Conservation (phyloP, 2,329 filamentous ascomycete genomes). For the Coleophoma eucalyptorum region DNA sequence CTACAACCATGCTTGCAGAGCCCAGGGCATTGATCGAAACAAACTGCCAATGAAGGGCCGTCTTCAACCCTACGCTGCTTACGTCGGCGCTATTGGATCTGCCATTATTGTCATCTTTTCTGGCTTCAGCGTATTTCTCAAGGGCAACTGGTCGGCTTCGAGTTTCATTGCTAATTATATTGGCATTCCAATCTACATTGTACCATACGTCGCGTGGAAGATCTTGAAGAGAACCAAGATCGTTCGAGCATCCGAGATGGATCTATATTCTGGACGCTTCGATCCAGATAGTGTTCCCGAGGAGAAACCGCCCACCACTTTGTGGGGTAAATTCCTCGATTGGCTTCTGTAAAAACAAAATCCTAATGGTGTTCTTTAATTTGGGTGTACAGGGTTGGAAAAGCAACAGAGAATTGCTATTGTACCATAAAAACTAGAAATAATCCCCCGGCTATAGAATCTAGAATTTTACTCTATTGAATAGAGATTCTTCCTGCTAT, state of each 20-base stretch:
- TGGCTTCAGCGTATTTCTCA: conserved; percentile 60
- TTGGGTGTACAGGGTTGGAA: too few relatives aligned
- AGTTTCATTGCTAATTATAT: conserved; percentile 59
- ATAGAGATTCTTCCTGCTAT: too few relatives aligned
- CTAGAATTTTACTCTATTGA: too few relatives aligned
- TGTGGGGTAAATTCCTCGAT: conserved; percentile 9
- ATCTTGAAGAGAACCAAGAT: conserved; percentile 5
- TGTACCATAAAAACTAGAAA: too few relatives aligned
- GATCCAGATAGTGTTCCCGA: not conserved
- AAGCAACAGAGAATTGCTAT: too few relatives aligned
- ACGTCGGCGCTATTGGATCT: not conserved
- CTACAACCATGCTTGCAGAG: conserved; percentile 1
- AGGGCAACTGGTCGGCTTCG: conserved; percentile 48
- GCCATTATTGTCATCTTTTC: conserved; percentile 41
- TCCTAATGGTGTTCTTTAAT: too few relatives aligned
- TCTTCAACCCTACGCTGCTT: conserved; percentile 4
- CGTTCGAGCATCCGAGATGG: conserved; percentile 1
- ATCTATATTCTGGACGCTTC: conserved; percentile 8
- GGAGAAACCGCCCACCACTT: conserved; percentile 2
- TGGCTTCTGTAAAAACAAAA: conserved; percentile 3
- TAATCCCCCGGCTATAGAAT: too few relatives aligned
- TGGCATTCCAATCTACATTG: conserved; percentile 42
- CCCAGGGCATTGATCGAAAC: conserved; percentile 3
- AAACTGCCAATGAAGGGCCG: not conserved
- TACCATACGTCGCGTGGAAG: conserved; percentile 4